phyloP scores from a whole-genome alignment of 2,329 filamentous ascomycete genomes.

The Epichloe uncinata region DNA sequence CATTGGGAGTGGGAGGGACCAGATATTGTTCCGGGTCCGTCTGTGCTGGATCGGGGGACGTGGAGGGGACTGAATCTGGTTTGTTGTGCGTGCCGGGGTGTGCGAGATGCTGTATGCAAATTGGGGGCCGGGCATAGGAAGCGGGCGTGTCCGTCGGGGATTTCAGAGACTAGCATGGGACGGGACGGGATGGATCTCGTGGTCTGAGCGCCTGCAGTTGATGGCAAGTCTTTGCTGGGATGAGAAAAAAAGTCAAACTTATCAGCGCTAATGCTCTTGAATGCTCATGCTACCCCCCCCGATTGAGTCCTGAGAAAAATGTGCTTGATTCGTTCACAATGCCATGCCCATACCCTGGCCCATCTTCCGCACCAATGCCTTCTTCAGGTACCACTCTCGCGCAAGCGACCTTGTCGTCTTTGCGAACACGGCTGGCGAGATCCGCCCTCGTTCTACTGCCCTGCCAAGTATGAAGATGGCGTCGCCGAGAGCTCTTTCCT shows the following conservation, averaged over 20 bases:
- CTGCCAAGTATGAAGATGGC: slow-evolving; percentile 71
- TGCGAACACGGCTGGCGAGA: slow-evolving; percentile 61
- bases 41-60: no score
- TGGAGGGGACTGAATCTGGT: no score
- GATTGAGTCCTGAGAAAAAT: no score
- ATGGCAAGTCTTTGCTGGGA: no score
- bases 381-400: slow-evolving; percentile 72
- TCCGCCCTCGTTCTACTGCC: slow-evolving; percentile 58
- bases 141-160: no score
- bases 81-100: no score
- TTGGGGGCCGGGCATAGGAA: no score
- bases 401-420: slow-evolving; percentile 64
- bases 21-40: no score
- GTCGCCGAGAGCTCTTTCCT: slow-evolving; percentile 77
- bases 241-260: no score
- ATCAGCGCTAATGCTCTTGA: neutral
- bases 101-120: no score
- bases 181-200: neutral
- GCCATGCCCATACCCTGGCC: slow-evolving; percentile 59
- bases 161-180: neutral
- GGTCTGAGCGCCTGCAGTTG: no score
- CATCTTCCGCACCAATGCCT: slow-evolving; percentile 68
- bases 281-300: neutral
- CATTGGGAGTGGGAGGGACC: no score
- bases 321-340: slow-evolving; percentile 9